phyloP scores from a whole-genome alignment of 2,329 filamentous ascomycete genomes.

The Xylariaceae sp. region DNA sequence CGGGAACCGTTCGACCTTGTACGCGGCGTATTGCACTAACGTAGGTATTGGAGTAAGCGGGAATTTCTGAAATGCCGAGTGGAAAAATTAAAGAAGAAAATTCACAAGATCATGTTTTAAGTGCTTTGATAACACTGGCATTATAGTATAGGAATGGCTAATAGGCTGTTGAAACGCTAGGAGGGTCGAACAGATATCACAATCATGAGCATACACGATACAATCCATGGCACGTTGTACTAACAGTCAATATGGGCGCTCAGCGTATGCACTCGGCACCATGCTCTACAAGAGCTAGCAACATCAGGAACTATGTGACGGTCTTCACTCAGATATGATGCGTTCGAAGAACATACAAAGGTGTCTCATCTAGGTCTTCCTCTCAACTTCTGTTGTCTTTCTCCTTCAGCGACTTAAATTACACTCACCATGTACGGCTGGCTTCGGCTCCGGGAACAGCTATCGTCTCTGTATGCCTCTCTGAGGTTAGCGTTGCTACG shows the following conservation, averaged over 20 bases:
- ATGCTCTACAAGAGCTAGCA: neutral
- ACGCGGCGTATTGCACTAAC: constrained; percentile 3
- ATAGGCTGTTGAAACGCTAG: neutral
- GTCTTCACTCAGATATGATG: neutral
- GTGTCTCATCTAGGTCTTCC: neutral
- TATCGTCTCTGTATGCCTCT: neutral
- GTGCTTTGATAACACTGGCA: neutral
- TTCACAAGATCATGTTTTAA: neutral
- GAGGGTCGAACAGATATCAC: too few relatives aligned
- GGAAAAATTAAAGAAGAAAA: neutral
- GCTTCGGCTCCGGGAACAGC: neutral
- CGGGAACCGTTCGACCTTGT: neutral
- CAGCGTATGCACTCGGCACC: neutral
- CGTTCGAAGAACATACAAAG: neutral
- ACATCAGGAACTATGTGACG: neutral
- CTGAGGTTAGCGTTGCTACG: neutral
- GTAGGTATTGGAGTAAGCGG: neutral
- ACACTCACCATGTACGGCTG: neutral
- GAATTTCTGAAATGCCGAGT: constrained; percentile 16
- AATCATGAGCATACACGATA: neutral
- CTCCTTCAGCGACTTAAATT: neutral
- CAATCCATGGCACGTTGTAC: neutral
- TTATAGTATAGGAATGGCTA: neutral
- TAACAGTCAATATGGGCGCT: neutral
- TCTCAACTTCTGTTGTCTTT: neutral